Base-by-base conservation (phyloP, 2,329 filamentous ascomycete species). In the Hymenoscyphus albidus region DNA sequence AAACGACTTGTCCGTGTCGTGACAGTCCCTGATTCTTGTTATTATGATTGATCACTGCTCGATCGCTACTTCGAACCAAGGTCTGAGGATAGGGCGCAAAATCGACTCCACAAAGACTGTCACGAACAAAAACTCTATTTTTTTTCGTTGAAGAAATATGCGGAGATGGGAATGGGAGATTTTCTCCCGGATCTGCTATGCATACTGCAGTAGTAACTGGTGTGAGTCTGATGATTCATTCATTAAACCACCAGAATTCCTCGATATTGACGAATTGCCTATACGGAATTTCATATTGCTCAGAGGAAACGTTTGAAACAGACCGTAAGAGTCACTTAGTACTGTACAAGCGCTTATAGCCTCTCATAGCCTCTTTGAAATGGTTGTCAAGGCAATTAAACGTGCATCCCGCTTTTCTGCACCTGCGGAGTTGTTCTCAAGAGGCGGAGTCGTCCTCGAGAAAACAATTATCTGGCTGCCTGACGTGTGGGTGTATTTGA, bases 341-440 rank as follows among this genome's bases (percentile, higher is more conserved):
- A 35, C 35, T 35, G 35, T 35, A 27, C 22, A 40, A 42, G 39
- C 31, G 9, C 22, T 59, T 22, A 31, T 42, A 44, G 35, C 27
- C 22, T 44, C 22, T 18, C 16, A 58, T 58, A 32, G 55, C 55
- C 55, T 32, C 31, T 10, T 13, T 59, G 31, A 18, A 59, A 31
- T 59, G 35, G 40, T 48, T 31, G 10, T 32, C 12, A 39, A 31
- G n/a, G 38, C 56, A 63, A 54, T 55, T 40, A 35, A 48, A 55
- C 32, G 9, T 55, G 56, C 57, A 63, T 62, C 39, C 62, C 62
- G 62, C 62, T 63, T 56, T 63, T 63, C 62, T 63, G 62, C 62
- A 62, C 61, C 31, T 44, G 22, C 51, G 60, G 44, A 27, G 60
- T 9, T 5, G 14, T 44, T n/a, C 3, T 4, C 35, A 35, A 35